phyloP scores from a whole-genome alignment of 768 basidiomycete species.

The Russula ochroleuca region DNA sequence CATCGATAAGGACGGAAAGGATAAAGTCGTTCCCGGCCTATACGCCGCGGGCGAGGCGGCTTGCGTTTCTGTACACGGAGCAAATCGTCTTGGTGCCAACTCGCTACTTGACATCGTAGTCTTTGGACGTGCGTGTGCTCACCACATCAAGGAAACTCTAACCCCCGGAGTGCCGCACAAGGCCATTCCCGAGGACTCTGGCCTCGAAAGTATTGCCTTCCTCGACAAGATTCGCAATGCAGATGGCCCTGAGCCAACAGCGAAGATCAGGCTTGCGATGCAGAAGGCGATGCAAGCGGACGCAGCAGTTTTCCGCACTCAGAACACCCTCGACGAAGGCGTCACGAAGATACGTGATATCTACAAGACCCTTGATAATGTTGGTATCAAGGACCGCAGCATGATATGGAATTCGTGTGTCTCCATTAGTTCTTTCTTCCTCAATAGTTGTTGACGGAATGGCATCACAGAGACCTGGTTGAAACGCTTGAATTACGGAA shows the following conservation, averaged over 20 bases:
- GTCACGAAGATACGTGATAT: slow-evolving; percentile 81
- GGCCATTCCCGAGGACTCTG: slow-evolving; percentile 79
- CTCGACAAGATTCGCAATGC: slow-evolving; percentile 85
- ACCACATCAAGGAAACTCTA: slow-evolving; percentile 91
- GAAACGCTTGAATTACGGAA: slow-evolving; percentile 98
- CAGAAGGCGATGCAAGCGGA: slow-evolving; percentile 99
- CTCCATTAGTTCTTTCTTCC: slow-evolving; percentile 1
- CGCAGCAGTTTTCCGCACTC: slow-evolving; percentile 97
- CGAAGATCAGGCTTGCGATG: slow-evolving; percentile 90
- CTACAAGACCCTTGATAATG: slow-evolving; percentile 83
- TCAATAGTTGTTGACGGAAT: background rate
- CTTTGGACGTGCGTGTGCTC: slow-evolving; percentile 98
- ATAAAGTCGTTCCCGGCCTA: slow-evolving; percentile 90
- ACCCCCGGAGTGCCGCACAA: slow-evolving; percentile 91
- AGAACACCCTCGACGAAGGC: slow-evolving; percentile 86
- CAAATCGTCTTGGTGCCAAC: slow-evolving; percentile 99
- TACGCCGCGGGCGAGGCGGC: slow-evolving; percentile 99
- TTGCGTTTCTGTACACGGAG: slow-evolving; percentile 97
- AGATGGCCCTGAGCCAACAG: slow-evolving; percentile 78
- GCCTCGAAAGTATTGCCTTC: slow-evolving; percentile 77
- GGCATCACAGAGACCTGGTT: slow-evolving; percentile 70
- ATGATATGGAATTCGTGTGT: slow-evolving; percentile 99
- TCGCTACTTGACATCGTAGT: slow-evolving; percentile 98
- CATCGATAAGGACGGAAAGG: slow-evolving; percentile 81
- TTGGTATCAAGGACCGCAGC: slow-evolving; percentile 96